Conservation (phyloP, 805 yeast species). For the Metschnikowia gelsemii region DNA sequence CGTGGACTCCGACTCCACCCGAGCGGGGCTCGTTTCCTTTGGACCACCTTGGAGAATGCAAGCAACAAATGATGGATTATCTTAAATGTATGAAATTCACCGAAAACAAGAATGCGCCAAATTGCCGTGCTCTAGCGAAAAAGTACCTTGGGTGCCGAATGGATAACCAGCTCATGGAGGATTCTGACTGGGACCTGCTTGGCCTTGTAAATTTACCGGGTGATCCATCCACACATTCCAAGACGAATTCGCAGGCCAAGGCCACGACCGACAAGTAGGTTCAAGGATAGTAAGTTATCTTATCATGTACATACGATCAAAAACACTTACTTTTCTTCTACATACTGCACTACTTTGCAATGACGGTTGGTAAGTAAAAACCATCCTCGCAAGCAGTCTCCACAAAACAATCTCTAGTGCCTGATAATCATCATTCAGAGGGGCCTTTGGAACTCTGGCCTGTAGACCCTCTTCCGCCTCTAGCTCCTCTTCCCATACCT, state of each 20-base stretch:
- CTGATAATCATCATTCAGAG: too few relatives aligned
- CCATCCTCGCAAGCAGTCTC: too few relatives aligned
- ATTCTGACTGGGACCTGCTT: constrained; percentile 43
- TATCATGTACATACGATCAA: constrained; percentile 7
- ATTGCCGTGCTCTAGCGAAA: constrained; percentile 83
- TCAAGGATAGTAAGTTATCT: neutral
- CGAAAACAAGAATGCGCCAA: constrained; percentile 82
- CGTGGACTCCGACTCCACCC: constrained; percentile 84
- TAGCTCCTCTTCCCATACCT: constrained; percentile 20
- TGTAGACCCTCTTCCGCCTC: constrained; percentile 19
- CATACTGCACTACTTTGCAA: too few relatives aligned
- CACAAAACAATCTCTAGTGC: too few relatives aligned
- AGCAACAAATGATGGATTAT: constrained; percentile 69
- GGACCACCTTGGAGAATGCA: constrained; percentile 86
- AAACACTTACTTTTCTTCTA: too few relatives aligned
- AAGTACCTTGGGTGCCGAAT: constrained; percentile 81
- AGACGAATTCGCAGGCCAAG: neutral
- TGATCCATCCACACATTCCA: constrained; percentile 17
- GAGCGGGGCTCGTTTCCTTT: constrained; percentile 95
- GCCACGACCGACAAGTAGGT: neutral
- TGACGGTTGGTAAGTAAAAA: too few relatives aligned
- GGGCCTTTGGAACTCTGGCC: constrained; percentile 10
- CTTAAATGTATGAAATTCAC: constrained; percentile 76
- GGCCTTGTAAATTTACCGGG: constrained; percentile 45
- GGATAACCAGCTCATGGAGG: constrained; percentile 59